These are phyloP conservation scores for Moelleriella libera DNA, from an alignment of 2,329 filamentous ascomycete genomes.

Conservation along the genomic window DNA sequence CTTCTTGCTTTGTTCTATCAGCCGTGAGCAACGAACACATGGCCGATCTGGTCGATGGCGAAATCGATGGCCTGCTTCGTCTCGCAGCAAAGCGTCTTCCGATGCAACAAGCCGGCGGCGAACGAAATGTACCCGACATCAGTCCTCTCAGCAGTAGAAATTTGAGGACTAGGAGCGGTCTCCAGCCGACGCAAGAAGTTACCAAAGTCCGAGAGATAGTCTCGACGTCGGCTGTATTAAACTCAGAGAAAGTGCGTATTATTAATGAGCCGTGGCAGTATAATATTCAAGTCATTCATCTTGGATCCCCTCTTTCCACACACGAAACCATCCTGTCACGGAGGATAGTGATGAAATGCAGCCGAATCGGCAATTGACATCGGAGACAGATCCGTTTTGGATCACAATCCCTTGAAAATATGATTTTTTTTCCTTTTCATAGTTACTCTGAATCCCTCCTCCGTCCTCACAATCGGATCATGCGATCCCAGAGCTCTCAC, in stretches of 20 bases:
- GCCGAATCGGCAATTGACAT: conserved; percentile 22
- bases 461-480: neutral
- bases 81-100: conserved; percentile 7
- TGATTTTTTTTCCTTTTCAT: conserved; percentile 41
- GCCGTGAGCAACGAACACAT: neutral
- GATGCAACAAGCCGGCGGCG: neutral
- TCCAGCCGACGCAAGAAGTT: no score
- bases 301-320: no score
- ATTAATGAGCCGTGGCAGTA: no score
- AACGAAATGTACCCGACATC: no score
- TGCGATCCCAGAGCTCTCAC: neutral
- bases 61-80: conserved; percentile 7
- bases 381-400: conserved; percentile 25
- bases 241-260: no score
- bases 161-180: no score
- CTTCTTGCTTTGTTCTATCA: no score
- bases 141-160: no score
- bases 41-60: conserved; percentile 5
- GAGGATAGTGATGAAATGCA: conserved; percentile 24
- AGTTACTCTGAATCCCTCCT: conserved; percentile 54
- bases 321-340: neutral
- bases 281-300: no score
- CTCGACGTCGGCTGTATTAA: no score
- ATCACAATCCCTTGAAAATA: conserved; percentile 42
- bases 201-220: no score